These are phyloP conservation scores for Taphrina betulina DNA, from an alignment of 1,139 yeast species.

Conservation along the genomic window DNA sequence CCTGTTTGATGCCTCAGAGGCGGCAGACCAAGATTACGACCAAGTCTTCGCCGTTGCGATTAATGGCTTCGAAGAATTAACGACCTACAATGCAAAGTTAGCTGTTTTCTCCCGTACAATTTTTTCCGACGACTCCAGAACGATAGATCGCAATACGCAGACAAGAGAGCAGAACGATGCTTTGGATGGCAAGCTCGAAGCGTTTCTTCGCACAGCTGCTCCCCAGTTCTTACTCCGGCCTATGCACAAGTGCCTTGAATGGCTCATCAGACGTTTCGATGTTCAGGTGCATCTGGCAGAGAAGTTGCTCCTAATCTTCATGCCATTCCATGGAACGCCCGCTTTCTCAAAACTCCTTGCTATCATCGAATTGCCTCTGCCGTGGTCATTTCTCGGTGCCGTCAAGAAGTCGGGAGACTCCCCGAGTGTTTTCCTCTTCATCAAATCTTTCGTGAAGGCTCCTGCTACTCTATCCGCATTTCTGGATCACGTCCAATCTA, in stretches of 20 bases:
- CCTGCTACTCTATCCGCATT: conserved; percentile 65
- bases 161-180: conserved; percentile 71
- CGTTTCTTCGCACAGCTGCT: conserved; percentile 71
- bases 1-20: conserved; percentile 79
- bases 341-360: conserved; percentile 73
- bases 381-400: conserved; percentile 68
- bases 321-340: conserved; percentile 75
- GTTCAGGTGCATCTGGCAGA: conserved; percentile 81
- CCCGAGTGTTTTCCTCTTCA: conserved; percentile 68
- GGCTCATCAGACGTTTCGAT: conserved; percentile 84
- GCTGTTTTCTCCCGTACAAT: conserved; percentile 65
- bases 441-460: conserved; percentile 66
- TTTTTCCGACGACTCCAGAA: conserved; percentile 76
- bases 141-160: conserved; percentile 70
- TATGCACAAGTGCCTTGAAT: conserved; percentile 80
- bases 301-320: conserved; percentile 60
- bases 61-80: conserved; percentile 75
- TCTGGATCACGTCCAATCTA: conserved; percentile 57
- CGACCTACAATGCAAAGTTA: conserved; percentile 71
- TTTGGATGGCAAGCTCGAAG: conserved; percentile 69
- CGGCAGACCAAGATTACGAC: conserved; percentile 91
- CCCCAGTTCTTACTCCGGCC: conserved; percentile 73
- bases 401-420: conserved; percentile 63
- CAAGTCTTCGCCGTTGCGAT: conserved; percentile 67
- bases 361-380: conserved; percentile 59